phyloP scores from a whole-genome alignment of 129 eudicot genomes.

The Gnaphalium uliginosum region DNA sequence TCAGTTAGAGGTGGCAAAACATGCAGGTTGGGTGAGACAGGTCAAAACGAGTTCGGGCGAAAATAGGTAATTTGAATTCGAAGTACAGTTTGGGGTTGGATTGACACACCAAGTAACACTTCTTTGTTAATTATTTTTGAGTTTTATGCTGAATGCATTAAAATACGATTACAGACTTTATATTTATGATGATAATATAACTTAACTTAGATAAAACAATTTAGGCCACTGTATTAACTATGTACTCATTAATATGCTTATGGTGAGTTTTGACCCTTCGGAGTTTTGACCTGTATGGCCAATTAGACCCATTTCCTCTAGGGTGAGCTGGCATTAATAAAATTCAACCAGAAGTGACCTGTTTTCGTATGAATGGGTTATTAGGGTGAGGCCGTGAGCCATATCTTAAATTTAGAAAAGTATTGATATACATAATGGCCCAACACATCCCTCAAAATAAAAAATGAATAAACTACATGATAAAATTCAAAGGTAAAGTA shows the following conservation, averaged over 20 bases:
- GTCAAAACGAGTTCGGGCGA: background rate
- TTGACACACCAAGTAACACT: slow-evolving; percentile 9
- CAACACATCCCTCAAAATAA: slow-evolving; percentile 3
- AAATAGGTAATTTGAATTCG: background rate
- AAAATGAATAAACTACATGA: slow-evolving; percentile 1
- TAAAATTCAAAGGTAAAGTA: slow-evolving; percentile 36
- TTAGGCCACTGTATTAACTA: background rate
- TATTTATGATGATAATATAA: background rate
- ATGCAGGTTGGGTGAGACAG: background rate
- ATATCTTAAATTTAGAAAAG: slow-evolving; percentile 1
- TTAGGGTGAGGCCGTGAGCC: slow-evolving; percentile 1
- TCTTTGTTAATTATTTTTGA: background rate
- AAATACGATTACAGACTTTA: background rate
- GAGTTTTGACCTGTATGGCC: background rate
- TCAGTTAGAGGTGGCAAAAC: slow-evolving; percentile 11
- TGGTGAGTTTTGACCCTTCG: background rate
- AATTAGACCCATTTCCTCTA: background rate
- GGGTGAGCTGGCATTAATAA: background rate
- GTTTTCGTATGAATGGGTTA: background rate
- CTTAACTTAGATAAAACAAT: background rate
- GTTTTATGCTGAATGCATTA: background rate
- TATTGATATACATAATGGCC: slow-evolving; percentile 2
- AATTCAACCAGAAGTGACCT: background rate
- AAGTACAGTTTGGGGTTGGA: background rate
- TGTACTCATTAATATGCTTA: background rate